phyloP scores from a whole-genome alignment of 148 eudicot species.

The Camellia japonica region DNA sequence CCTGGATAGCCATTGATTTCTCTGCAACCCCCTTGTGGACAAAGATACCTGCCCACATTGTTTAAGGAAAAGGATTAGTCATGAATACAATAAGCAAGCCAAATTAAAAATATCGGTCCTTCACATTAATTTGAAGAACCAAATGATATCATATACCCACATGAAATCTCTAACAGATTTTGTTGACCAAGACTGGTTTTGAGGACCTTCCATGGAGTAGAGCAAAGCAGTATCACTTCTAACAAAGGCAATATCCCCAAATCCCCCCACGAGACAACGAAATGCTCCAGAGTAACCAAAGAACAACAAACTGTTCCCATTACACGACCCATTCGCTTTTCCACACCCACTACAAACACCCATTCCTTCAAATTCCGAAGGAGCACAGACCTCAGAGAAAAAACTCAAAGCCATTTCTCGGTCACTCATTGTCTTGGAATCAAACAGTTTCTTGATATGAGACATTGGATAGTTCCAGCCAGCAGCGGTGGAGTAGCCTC shows the following conservation, averaged over 20 bases:
- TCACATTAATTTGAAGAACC: no score
- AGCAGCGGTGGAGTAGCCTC: neutral
- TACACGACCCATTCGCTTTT: neutral
- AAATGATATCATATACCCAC: neutral
- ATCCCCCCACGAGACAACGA: neutral
- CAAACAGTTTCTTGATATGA: neutral
- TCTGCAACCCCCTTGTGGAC: neutral
- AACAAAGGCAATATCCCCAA: neutral
- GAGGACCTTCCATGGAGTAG: neutral
- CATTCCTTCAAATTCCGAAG: neutral
- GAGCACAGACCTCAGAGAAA: neutral
- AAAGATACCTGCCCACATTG: neutral
- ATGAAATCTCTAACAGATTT: neutral
- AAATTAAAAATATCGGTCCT: no score
- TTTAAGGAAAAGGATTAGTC: no score
- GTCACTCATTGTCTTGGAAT: neutral
- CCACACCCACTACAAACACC: neutral
- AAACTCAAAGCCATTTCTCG: neutral
- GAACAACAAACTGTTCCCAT: neutral
- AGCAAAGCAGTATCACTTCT: neutral
- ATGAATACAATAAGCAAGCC: no score
- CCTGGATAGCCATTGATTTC: constrained; percentile 1
- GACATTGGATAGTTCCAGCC: neutral
- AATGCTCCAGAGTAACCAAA: neutral
- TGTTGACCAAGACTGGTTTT: neutral